Evolutionary conservation across 2,329 filamentous ascomycete species (phyloP), one percentile per base, ranked within the genome.

Genomic region (Penicillium verrucosum): DNA sequence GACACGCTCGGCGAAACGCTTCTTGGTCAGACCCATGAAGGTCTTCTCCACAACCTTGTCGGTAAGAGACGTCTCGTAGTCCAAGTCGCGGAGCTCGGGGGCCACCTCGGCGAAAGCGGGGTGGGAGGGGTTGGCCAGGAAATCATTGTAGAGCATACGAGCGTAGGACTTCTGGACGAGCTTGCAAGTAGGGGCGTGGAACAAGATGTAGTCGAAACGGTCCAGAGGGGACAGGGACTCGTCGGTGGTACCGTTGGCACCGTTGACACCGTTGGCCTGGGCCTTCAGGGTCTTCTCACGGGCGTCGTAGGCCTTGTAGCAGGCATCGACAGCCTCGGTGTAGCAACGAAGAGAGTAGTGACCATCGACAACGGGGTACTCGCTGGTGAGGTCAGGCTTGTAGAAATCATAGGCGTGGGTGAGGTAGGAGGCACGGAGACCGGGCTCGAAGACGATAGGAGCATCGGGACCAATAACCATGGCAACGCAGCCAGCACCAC

Each of bases 121-220:
- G 74, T 82, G 80, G 60, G 85, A 81, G 46, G 89, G 85, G 74
- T 91, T 82, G 73, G 80, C 78, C 36, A 93, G 82, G 81, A 88
- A 94, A 78, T 94, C 90, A 73, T 93, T 90, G 83, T 94, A 94
- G 56, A 93, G 81, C 63, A 94, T 82, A 65, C 90, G 88, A 58
- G 85, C 90, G 72, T 92, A 94, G 18, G 89, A 92, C 80, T 94
- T 94, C 72, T 89, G 81, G 60, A 94, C 90, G 56, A 92, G 82
- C 81, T 94, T 94, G 87, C 90, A 94, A 62, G 87, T 93, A 40
- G 90, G 90, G 18, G 90, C 83, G 76, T 94, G 90, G 85, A 92
- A 94, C 59, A 86, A 77, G 72, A 94, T 77, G 79, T 91, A 90
- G 77, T 93, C 89, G 75, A 94, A 94, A 70, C 89, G 87, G 75